Conservation (phyloP, 2,329 filamentous ascomycete species). For the Aquanectria penicillioides region DNA sequence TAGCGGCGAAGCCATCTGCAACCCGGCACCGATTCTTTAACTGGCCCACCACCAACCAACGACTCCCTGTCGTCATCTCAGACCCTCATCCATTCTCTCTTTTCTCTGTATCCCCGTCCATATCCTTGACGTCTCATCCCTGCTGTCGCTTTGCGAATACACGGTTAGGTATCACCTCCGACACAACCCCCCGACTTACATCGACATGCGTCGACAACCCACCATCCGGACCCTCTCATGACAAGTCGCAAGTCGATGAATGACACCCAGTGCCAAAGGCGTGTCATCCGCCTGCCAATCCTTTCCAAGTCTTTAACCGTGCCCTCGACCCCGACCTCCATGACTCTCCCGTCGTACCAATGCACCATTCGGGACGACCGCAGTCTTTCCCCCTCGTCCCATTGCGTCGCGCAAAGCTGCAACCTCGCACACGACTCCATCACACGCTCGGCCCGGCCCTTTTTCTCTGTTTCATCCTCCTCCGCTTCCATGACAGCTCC, state of each 20-base stretch:
- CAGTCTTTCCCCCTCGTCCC: no score
- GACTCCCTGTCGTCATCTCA: conserved; percentile 18
- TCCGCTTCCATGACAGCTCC: conserved; percentile 34
- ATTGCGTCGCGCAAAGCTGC: conserved; percentile 38
- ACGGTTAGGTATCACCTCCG: conserved; percentile 12
- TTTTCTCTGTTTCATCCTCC: conserved; percentile 33
- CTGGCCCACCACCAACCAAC: conserved; percentile 21
- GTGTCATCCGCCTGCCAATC: conserved; percentile 11
- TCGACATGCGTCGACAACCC: conserved; percentile 22
- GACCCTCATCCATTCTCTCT: conserved; percentile 10
- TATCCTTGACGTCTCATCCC: background rate
- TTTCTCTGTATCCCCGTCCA: background rate
- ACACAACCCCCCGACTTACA: conserved; percentile 12
- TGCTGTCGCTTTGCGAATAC: background rate
- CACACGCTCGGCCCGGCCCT: conserved; percentile 38
- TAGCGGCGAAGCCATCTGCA: conserved; percentile 22
- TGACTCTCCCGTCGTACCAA: conserved; percentile 43
- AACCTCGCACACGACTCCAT: conserved; percentile 40
- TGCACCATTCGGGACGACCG: conserved; percentile 41
- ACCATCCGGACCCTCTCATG: conserved; percentile 14
- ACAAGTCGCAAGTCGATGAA: conserved; percentile 12
- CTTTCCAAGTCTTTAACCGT: conserved; percentile 8
- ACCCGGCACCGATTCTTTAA: conserved; percentile 11
- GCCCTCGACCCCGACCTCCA: conserved; percentile 17
- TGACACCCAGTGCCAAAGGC: conserved; percentile 5